These are phyloP conservation scores for Globisporangium nodosum DNA, from an alignment of 352 stramenopile genomes.

Conservation along the genomic window DNA sequence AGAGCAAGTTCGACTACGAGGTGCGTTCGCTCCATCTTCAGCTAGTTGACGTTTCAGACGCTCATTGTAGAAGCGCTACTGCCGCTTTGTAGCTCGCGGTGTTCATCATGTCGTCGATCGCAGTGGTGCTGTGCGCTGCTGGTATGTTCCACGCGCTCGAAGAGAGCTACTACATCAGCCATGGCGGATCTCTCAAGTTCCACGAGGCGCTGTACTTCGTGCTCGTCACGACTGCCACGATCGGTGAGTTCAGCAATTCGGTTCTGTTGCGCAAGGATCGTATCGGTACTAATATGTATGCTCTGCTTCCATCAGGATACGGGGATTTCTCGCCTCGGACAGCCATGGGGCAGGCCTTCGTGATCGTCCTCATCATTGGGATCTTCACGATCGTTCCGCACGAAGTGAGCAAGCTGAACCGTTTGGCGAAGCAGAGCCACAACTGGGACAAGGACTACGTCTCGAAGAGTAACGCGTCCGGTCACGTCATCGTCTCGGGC, in stretches of 20 bases:
- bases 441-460: conserved; percentile 51
- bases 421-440: conserved; percentile 50
- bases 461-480: conserved; percentile 27
- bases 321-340: conserved; percentile 56
- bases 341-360: conserved; percentile 51
- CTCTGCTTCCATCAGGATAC: conserved; percentile 30
- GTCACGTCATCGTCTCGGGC: conserved; percentile 59
- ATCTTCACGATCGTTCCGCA: conserved; percentile 64
- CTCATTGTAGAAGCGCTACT: background rate
- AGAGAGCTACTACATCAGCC: conserved; percentile 31
- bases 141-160: conserved; percentile 66
- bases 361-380: conserved; percentile 60
- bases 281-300: no score
- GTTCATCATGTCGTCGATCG: conserved; percentile 59
- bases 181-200: conserved; percentile 32
- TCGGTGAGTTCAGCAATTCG: conserved; percentile 27
- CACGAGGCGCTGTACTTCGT: conserved; percentile 75
- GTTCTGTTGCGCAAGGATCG: no score
- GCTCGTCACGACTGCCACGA: conserved; percentile 63
- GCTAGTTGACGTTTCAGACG: background rate
- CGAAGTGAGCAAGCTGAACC: conserved; percentile 56
- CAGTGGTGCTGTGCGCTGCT: conserved; percentile 56
- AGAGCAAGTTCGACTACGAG: conserved; percentile 72
- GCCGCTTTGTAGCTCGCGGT: conserved; percentile 32
- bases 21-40: conserved; percentile 11